Base-by-base conservation (phyloP, 768 basidiomycete genomes). In the Russula olivacea region DNA sequence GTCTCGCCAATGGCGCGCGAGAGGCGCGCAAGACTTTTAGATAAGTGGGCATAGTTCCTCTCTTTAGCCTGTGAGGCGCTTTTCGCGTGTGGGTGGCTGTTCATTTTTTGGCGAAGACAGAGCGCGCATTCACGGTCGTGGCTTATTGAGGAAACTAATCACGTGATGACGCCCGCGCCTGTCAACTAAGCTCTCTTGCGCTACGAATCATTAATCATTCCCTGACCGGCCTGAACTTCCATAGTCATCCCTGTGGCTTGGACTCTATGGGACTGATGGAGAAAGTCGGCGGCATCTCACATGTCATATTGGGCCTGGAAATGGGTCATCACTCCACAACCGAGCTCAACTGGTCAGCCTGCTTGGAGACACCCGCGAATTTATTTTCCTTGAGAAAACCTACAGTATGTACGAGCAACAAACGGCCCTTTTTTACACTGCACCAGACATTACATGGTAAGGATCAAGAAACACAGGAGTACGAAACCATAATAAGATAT, bases 1-100 rank as follows among this genome's bases (percentile, higher is more conserved):
- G 91, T 90, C 67, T 84, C 86, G 28, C 80, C 78, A 54, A 93
- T 79, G 0, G 86, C 84, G 21, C 82, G 75, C 55, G 86, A 83
- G 73, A 93, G 84, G 54, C 86, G 77, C 32, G 81, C 81, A 3
- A 94, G 73, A 52, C 83, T 86, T 53, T 81, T 78, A 4, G 89
- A 81, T 3, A 94, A 81, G 70, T 92, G 89, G 43, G 81, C 79
- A 69, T 93, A 93, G 25, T 93, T 84, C 59, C 89, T 76, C 68
- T 91, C 86, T 74, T 93, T 94, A 40, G 87, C 83, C 66, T 88
- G 87, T 0, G 86, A 86, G 4, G 88, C 87, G 69, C 80, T 85
- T 11, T 81, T 82, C 12, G 82, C 79, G n/a, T 71, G 70, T 6
- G 71, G 64, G 50, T 73, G 72, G 19, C 34, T 49, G 53, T 66